Evolutionary conservation across 108 stramenopile species (phyloP).

Genomic region (Conticribra guillardii): DNA sequence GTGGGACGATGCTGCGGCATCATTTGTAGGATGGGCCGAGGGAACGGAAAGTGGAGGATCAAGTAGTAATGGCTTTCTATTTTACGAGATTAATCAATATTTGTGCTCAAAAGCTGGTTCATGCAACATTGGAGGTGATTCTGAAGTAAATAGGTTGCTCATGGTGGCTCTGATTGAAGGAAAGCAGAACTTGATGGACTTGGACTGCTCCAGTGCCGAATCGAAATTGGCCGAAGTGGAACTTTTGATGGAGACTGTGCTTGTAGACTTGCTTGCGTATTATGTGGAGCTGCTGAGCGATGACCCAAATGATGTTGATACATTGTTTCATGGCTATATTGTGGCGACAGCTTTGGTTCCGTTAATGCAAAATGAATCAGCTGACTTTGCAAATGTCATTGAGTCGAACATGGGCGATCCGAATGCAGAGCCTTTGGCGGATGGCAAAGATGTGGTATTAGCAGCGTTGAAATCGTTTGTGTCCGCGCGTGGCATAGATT

Average conservation of each 20-base stretch:
- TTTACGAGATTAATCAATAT: slow-evolving; percentile 16
- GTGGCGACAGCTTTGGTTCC: neutral
- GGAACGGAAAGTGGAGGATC: slow-evolving; percentile 32
- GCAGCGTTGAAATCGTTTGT: neutral
- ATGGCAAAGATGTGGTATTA: neutral
- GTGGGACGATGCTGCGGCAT: slow-evolving; percentile 77
- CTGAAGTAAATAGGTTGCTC: slow-evolving; percentile 27
- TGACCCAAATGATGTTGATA: slow-evolving; percentile 6
- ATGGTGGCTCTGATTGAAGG: slow-evolving; percentile 10
- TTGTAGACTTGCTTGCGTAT: slow-evolving; percentile 33
- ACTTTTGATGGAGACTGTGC: slow-evolving; percentile 4
- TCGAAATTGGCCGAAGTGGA: slow-evolving; percentile 6
- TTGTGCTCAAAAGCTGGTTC: slow-evolving; percentile 19
- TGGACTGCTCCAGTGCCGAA: slow-evolving; percentile 12
- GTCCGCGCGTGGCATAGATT: neutral
- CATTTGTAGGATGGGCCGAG: slow-evolving; percentile 71
- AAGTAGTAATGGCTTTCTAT: slow-evolving; percentile 11
- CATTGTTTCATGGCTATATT: slow-evolving; percentile 27
- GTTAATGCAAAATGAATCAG: neutral
- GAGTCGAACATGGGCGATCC: slow-evolving; percentile 34
- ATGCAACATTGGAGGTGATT: slow-evolving; percentile 3
- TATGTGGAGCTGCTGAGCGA: slow-evolving; percentile 12
- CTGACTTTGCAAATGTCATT: slow-evolving; percentile 10
- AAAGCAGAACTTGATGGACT: slow-evolving; percentile 3
- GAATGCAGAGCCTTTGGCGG: neutral